Conservation (phyloP, 148 eudicot genomes). For the Rhododendron williamsianum region DNA sequence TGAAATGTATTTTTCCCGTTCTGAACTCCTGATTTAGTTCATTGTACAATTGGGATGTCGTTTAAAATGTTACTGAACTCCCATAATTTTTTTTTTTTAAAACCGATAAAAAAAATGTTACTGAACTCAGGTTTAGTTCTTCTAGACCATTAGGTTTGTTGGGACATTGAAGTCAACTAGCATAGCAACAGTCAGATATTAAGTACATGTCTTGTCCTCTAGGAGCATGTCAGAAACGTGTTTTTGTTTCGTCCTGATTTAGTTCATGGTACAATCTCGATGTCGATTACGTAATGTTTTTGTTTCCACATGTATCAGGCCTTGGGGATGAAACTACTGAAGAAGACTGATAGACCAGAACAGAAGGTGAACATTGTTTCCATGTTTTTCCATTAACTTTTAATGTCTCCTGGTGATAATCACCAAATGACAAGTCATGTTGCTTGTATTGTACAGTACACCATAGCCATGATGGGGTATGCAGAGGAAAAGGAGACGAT, state of each 20-base stretch:
- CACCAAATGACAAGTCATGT: not conserved
- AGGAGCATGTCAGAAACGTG: not conserved
- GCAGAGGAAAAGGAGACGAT: slow-evolving; percentile 66
- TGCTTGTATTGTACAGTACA: slow-evolving; percentile 42
- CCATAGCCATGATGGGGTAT: slow-evolving; percentile 91
- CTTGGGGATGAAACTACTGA: slow-evolving; percentile 75
- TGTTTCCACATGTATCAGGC: slow-evolving; percentile 42
- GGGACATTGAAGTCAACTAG: not conserved
- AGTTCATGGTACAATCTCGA: not conserved
- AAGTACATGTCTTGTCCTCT: not conserved
- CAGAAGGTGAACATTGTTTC: slow-evolving; percentile 49
- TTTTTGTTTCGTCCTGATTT: not conserved
- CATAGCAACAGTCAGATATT: not conserved
- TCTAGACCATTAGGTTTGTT: not conserved
- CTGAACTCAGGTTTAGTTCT: not conserved
- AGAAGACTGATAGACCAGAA: slow-evolving; percentile 74
- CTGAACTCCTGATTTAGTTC: not conserved
- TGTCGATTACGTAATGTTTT: not conserved
- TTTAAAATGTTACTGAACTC: not conserved
- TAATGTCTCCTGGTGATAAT: not conserved
- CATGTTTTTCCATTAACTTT: not conserved
- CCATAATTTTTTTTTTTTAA: no score
- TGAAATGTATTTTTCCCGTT: not conserved
- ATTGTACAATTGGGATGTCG: not conserved
- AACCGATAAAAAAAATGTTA: not conserved